These are phyloP conservation scores for Bretschneidera sinensis DNA, from an alignment of 345 rosid species.

Conservation along the genomic window DNA sequence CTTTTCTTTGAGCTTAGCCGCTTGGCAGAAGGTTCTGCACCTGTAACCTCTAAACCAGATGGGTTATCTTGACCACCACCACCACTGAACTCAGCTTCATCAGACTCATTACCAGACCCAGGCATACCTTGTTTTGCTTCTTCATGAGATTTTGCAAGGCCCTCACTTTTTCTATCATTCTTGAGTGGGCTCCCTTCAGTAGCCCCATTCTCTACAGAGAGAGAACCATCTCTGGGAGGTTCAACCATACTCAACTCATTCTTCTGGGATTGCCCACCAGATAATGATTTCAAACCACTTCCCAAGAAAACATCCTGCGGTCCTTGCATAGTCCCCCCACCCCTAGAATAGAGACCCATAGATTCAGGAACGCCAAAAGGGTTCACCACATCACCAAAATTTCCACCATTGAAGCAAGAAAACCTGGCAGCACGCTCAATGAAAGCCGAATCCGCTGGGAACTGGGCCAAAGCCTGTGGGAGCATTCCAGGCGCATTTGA, in stretches of 20 bases:
- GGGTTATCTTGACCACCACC: constrained; percentile 50
- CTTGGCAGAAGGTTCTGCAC: constrained; percentile 49
- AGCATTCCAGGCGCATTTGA: constrained; percentile 51
- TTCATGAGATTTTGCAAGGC: constrained; percentile 42
- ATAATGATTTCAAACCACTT: constrained; percentile 28
- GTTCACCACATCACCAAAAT: constrained; percentile 60
- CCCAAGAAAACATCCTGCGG: constrained; percentile 36
- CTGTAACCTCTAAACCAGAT: constrained; percentile 38
- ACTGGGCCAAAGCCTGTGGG: constrained; percentile 69
- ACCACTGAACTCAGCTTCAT: constrained; percentile 77
- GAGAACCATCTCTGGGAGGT: constrained; percentile 46
- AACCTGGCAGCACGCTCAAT: constrained; percentile 96
- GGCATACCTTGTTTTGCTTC: constrained; percentile 55
- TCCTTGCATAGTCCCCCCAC: constrained; percentile 51
- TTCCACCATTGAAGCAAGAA: constrained; percentile 75
- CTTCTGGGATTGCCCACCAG: constrained; percentile 39
- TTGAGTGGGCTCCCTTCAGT: constrained; percentile 38
- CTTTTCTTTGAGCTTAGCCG: constrained; percentile 60
- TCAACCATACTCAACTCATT: constrained; percentile 42
- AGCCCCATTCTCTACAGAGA: constrained; percentile 33
- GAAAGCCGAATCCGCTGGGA: constrained; percentile 85
- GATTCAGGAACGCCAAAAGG: constrained; percentile 59
- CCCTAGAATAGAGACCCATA: constrained; percentile 46
- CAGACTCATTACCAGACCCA: constrained; percentile 73
- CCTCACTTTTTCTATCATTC: constrained; percentile 39